phyloP scores from a whole-genome alignment of 2,329 filamentous ascomycete species.

The Lizonia empirigonia region DNA sequence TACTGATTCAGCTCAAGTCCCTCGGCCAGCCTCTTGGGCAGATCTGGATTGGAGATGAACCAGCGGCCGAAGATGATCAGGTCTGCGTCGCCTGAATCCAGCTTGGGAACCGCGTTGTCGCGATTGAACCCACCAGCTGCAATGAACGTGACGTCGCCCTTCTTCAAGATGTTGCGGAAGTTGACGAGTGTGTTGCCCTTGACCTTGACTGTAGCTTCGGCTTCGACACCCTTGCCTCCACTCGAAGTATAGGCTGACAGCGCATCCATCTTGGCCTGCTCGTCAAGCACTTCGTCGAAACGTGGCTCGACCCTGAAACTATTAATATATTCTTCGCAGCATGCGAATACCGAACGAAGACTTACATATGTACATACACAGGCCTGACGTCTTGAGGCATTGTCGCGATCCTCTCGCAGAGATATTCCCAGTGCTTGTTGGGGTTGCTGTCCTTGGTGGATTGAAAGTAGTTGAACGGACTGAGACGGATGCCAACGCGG shows the following conservation, averaged over 20 bases:
- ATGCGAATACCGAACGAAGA: not conserved
- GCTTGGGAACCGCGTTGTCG: slow-evolving; percentile 56
- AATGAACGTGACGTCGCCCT: slow-evolving; percentile 59
- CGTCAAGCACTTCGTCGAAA: slow-evolving; percentile 46
- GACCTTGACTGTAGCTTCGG: slow-evolving; percentile 37
- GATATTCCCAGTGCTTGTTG: slow-evolving; percentile 53
- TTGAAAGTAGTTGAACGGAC: slow-evolving; percentile 47
- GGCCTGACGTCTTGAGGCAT: slow-evolving; percentile 38
- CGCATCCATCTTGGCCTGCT: slow-evolving; percentile 47
- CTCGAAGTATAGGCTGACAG: slow-evolving; percentile 45
- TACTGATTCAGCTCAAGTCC: slow-evolving; percentile 49
- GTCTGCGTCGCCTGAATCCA: slow-evolving; percentile 51
- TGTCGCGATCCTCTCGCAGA: slow-evolving; percentile 51
- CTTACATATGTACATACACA: slow-evolving; percentile 46
- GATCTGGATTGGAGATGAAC: slow-evolving; percentile 56
- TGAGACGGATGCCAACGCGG: slow-evolving; percentile 41
- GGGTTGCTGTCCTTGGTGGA: slow-evolving; percentile 53
- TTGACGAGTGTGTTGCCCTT: slow-evolving; percentile 39
- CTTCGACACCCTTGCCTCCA: slow-evolving; percentile 34
- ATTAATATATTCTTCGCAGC: slow-evolving; percentile 5
- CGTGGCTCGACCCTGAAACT: slow-evolving; percentile 42
- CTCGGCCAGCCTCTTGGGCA: slow-evolving; percentile 51
- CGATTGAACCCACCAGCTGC: slow-evolving; percentile 62
- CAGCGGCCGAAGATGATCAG: slow-evolving; percentile 53
- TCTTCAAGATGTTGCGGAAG: slow-evolving; percentile 55